These are phyloP conservation scores for Cytospora leucostoma DNA, from an alignment of 2,329 filamentous ascomycete species.

Conservation along the genomic window DNA sequence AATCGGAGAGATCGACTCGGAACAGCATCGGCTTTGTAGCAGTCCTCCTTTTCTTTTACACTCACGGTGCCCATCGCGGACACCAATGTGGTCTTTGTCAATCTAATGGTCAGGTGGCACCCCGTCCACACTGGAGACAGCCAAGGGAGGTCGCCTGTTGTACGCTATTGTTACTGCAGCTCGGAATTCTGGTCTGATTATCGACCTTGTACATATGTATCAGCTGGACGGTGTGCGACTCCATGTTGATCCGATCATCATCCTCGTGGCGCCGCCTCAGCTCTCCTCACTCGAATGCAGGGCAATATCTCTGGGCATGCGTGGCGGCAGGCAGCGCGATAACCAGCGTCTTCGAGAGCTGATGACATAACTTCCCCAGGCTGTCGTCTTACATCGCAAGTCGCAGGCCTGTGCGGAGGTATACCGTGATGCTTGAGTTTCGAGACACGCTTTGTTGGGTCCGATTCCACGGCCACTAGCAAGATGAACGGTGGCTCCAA, in stretches of 20 bases:
- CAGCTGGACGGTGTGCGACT: slow-evolving; percentile 33
- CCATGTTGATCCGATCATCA: slow-evolving; percentile 31
- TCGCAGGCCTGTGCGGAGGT: background rate
- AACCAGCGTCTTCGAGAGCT: background rate
- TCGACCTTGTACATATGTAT: slow-evolving; percentile 21
- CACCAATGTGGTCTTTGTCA: background rate
- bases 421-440: background rate
- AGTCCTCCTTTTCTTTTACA: background rate
- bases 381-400: background rate
- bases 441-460: background rate
- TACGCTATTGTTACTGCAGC: background rate
- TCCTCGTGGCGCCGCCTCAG: slow-evolving; percentile 33
- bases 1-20: background rate
- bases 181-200: slow-evolving; percentile 9
- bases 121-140: background rate
- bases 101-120: background rate
- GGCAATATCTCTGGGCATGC: slow-evolving; percentile 3
- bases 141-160: background rate
- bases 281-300: slow-evolving; percentile 32
- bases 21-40: background rate
- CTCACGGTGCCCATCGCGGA: background rate
- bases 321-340: background rate
- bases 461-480: background rate
- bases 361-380: background rate
- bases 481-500: background rate